phyloP scores from a whole-genome alignment of 176 grass and related monocot species.

The Thalia dealbata region DNA sequence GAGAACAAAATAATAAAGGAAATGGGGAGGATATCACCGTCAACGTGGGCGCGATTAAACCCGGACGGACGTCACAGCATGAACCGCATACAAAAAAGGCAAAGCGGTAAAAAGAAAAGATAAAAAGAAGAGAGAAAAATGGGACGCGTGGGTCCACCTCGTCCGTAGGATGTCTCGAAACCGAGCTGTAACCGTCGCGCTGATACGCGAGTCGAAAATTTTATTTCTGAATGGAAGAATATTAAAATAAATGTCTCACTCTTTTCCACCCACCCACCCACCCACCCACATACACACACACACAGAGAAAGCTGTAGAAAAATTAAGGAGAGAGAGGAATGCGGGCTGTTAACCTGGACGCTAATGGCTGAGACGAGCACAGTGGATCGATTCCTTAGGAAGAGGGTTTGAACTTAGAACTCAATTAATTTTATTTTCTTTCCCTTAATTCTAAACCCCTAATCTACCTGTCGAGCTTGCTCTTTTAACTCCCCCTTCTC shows the following conservation, averaged over 20 bases:
- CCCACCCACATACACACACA: too few species aligned
- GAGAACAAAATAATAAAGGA: too few species aligned
- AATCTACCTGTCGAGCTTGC: not conserved
- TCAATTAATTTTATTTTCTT: not conserved
- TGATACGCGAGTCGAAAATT: slow-evolving; percentile 14
- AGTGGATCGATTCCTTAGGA: slow-evolving; percentile 10
- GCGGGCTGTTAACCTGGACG: slow-evolving; percentile 33
- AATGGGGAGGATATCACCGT: too few species aligned
- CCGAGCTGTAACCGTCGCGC: slow-evolving; percentile 37
- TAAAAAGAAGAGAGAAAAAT: too few species aligned
- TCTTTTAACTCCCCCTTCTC: not conserved
- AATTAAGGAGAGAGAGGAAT: not conserved
- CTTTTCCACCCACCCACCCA: too few species aligned
- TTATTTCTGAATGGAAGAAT: not conserved
- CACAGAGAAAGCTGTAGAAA: too few species aligned
- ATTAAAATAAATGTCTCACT: not conserved
- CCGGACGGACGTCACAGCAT: too few species aligned
- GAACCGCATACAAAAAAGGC: too few species aligned
- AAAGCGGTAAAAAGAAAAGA: too few species aligned
- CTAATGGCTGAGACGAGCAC: slow-evolving; percentile 3
- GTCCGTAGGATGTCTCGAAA: not conserved
- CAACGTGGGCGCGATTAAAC: too few species aligned
- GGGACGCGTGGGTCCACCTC: slow-evolving; percentile 2
- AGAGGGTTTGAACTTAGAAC: slow-evolving; percentile 15
- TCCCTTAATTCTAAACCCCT: not conserved